Base-by-base conservation (phyloP, 139 green algal genomes). In the Pleodorina starrii region DNA sequence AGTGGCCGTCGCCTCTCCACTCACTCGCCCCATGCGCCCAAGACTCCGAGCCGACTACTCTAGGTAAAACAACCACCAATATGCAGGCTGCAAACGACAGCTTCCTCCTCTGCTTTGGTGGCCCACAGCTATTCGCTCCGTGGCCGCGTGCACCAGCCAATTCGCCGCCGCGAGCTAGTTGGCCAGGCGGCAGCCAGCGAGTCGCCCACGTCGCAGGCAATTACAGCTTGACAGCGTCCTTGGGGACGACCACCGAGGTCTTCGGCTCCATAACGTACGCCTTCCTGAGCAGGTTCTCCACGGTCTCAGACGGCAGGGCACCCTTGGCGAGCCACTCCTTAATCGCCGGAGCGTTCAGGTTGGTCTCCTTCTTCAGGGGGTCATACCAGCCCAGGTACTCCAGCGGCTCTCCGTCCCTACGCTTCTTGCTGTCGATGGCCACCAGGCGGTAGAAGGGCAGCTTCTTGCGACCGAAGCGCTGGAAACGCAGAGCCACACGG, bases 321-420 rank as follows among this genome's bases (percentile, higher is more conserved):
- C 97, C 97, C 29, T 96, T 93, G 9, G 43, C 46, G 19, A 99
- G 90, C 97, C 97, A 99, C 92, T 98, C 96, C 95, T 98, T 99
- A 92, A 99, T 99, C 43, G 96, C 94, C 25, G 97, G 97, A 5
- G 97, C 97, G 91, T 99, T 97, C 40, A 99, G 93, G 90, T 97
- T 97, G 43, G 96, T 96, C 92, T 99, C 95, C 94, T 99, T 97
- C 59, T 90, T 96, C 36, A 98, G 86, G 25, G 96, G 97, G 79
- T 98, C 91, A 88, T 98, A 97, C 40, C 95, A 99, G 44, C 97
- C 97, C 25, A 99, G 92, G 79, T 96, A 97, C 93, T 99, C 95
- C 63, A 99, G 89, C 1, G 96, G 96, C 74, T 85, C 63, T 57
- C 96, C 96, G n/a, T 99, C 97, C 29, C 97, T 91, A 32, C 96